A percentile compares a stretch with the other conserved stretches of the same genome.
Conservation (phyloP, 805 yeast genomes). For the Cyberlindnera xishuangbannaensis region DNA sequence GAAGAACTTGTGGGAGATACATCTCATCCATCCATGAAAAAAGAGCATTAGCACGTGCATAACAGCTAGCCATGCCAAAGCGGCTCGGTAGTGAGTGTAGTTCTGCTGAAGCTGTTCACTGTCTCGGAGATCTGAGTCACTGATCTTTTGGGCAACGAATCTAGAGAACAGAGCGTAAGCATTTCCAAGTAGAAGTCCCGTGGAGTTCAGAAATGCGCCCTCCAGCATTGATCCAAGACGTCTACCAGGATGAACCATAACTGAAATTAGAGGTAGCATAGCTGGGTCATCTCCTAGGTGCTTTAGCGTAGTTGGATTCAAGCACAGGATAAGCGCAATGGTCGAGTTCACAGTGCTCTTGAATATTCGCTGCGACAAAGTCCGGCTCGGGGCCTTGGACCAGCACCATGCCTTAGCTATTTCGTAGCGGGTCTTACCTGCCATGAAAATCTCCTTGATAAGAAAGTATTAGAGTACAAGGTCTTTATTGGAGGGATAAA, state of each 20-base stretch:
- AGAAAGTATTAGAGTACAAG: too few species aligned
- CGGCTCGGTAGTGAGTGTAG: constrained; percentile 31
- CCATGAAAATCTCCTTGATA: too few species aligned
- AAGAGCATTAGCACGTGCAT: constrained; percentile 42
- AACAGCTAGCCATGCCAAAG: constrained; percentile 38
- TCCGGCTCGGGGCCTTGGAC: constrained; percentile 19
- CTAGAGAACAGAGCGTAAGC: constrained; percentile 38
- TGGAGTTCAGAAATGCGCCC: constrained; percentile 33
- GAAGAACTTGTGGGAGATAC: constrained; percentile 40
- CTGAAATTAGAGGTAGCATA: constrained; percentile 40
- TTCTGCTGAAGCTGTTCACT: constrained; percentile 25
- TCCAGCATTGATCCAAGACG: constrained; percentile 43
- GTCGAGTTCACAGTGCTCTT: constrained; percentile 35
- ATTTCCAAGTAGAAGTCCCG: constrained; percentile 38
- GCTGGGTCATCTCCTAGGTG: constrained; percentile 37
- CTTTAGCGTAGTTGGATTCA: constrained; percentile 31
- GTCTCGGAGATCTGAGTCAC: constrained; percentile 20
- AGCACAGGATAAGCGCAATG: constrained; percentile 35
- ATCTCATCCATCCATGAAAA: constrained; percentile 45
- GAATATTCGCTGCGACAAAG: constrained; percentile 32
- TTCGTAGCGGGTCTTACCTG: too few species aligned
- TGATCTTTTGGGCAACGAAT: constrained; percentile 34
- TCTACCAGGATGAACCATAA: constrained; percentile 45
- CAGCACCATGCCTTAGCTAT: not conserved
- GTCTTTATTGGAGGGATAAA: too few species aligned